These are phyloP conservation scores for Xanthoconium purpureum DNA, from an alignment of 768 basidiomycete species.

Conservation along the genomic window DNA sequence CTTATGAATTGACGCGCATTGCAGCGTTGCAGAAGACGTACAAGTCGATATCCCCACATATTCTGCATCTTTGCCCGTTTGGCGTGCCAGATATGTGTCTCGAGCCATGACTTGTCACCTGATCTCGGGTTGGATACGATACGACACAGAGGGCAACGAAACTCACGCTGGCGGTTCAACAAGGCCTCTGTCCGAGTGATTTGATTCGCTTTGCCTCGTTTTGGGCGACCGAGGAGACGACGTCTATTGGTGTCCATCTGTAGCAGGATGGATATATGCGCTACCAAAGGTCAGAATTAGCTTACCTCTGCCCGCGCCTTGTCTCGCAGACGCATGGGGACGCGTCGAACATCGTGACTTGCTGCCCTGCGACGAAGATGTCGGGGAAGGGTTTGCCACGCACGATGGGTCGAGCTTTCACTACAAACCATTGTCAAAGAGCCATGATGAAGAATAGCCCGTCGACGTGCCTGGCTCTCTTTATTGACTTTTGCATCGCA, in stretches of 20 bases:
- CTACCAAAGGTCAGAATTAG: neutral
- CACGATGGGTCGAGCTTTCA: conserved; percentile 68
- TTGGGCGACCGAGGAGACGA: conserved; percentile 46
- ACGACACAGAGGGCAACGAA: neutral
- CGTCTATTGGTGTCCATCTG: conserved; percentile 54
- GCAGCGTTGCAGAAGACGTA: conserved; percentile 24
- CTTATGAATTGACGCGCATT: neutral
- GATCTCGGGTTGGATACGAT: neutral
- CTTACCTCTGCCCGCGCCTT: conserved; percentile 81
- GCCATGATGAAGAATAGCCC: rapidly evolving
- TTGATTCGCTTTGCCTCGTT: conserved; percentile 60
- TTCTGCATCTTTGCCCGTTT: conserved; percentile 95
- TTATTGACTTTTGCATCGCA: conserved; percentile 87
- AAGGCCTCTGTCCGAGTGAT: conserved; percentile 59
- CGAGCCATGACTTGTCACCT: conserved; percentile 91
- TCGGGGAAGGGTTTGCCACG: conserved; percentile 91
- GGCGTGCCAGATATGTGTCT: conserved; percentile 96
- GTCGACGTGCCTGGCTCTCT: conserved; percentile 58
- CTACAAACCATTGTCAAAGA: conserved; percentile 36
- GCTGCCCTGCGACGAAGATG: conserved; percentile 91
- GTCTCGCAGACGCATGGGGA: conserved; percentile 78
- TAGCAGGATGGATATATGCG: conserved; percentile 30
- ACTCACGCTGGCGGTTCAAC: conserved; percentile 69
- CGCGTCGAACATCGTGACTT: conserved; percentile 89
- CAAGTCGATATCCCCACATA: conserved; percentile 89